Base-by-base conservation (phyloP, 164 flowering plant species). In the Nelumbo lutea region DNA sequence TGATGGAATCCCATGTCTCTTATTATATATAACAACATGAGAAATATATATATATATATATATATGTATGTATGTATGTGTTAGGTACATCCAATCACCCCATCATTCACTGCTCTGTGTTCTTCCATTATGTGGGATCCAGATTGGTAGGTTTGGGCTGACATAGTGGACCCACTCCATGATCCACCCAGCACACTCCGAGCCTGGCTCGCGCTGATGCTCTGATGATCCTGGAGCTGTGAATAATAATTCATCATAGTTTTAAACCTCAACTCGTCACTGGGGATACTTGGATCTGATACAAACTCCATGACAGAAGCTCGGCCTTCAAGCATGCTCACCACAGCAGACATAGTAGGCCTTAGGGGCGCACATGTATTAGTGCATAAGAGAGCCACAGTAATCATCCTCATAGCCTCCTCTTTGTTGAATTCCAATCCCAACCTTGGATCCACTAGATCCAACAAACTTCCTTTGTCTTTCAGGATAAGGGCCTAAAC, bases 381-480 rank as follows among this genome's bases (percentile, higher is more conserved):
- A 1, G 79, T 76, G 79, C 82, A 79, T 10, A 59, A 42, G 6
- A 76, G 70, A 47, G 70, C 79, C 13, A 79, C 70, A 41, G 42
- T 70, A 15, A 73, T 39, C 73, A 79, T 73, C 14, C 61, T 42
- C 77, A 73, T 6, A 6, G 50, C 79, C 68, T 79, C 82, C 27
- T 73, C 77, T 58, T 55, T 43, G 48, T 63, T 52, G 61, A 63
- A 76, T 0, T 73, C 56, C 6, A 68, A 63, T 40, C 70, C 73
- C 11, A 79, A 47, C 46, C 44, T 73, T 62, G 82, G 75, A 59
- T 79, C 82, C 14, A 79, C 75, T 10, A 79, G 65, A 51, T 76
- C 81, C 66, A 72, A 3, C 42, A 78, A 67, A 45, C 44, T 42
- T 42, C 76, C 81, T 52, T 58, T n/a, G 27, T 27, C 27, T 27